Evolutionary conservation across 2,329 filamentous ascomycete species (phyloP).

Genomic region (Remersonia thermophila): DNA sequence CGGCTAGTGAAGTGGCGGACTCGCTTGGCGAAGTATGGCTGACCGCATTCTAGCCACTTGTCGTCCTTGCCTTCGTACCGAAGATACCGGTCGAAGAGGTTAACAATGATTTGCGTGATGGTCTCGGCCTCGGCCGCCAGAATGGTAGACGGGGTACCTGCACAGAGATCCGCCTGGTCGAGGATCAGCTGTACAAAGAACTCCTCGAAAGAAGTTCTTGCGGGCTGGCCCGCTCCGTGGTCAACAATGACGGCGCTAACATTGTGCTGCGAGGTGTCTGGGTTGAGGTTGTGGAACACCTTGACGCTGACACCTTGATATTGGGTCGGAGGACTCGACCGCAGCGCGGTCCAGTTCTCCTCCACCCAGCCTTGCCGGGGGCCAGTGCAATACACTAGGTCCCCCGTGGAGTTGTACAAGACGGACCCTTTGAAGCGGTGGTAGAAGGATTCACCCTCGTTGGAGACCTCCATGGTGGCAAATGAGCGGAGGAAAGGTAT

Average conservation of each 20-base stretch:
- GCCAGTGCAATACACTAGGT: conserved; percentile 6
- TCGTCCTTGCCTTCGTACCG: conserved; percentile 10
- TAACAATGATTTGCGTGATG: conserved; percentile 4
- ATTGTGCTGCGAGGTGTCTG: neutral
- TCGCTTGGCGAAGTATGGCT: conserved; percentile 9
- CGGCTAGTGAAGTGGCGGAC: conserved; percentile 8
- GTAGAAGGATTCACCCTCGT: conserved; percentile 12
- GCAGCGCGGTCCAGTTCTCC: conserved; percentile 6
- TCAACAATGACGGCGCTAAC: conserved; percentile 2
- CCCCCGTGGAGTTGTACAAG: neutral
- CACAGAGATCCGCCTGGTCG: conserved; percentile 9
- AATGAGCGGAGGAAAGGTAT: neutral
- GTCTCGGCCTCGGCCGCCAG: neutral
- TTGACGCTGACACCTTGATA: conserved; percentile 1
- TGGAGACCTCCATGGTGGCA: conserved; percentile 10
- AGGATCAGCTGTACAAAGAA: conserved; percentile 11
- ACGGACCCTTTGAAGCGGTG: conserved; percentile 7
- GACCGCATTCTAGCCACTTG: conserved; percentile 6
- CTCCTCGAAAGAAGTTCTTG: conserved; percentile 5
- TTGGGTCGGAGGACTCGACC: too few relatives aligned
- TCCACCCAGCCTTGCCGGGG: conserved; percentile 5
- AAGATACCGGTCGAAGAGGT: conserved; percentile 11
- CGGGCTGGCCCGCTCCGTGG: neutral
- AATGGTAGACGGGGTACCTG: neutral
- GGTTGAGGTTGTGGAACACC: conserved; percentile 1